These are phyloP conservation scores for Fusarium sp. DNA, from an alignment of 2,329 filamentous ascomycete genomes.

Conservation along the genomic window DNA sequence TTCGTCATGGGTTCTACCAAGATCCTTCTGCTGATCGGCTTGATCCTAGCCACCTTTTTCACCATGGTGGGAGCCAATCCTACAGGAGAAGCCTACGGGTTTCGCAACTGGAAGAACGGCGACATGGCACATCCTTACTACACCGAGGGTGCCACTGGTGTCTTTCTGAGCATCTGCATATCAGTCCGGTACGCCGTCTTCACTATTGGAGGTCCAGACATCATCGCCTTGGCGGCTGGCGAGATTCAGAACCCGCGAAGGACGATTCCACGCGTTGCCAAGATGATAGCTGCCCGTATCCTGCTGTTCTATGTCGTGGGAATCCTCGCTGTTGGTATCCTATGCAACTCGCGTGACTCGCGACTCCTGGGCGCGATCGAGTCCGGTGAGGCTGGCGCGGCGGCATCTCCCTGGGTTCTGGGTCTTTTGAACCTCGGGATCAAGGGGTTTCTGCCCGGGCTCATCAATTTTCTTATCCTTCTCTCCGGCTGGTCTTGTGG, in stretches of 20 bases:
- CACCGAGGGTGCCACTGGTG: slow-evolving; percentile 60
- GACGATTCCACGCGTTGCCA: slow-evolving; percentile 73
- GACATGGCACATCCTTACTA: slow-evolving; percentile 48
- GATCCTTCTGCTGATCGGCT: slow-evolving; percentile 58
- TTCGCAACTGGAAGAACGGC: slow-evolving; percentile 60
- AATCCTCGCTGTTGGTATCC: slow-evolving; percentile 64
- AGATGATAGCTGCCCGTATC: slow-evolving; percentile 75
- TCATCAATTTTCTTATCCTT: slow-evolving; percentile 69
- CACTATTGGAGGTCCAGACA: slow-evolving; percentile 72
- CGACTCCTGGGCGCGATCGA: slow-evolving; percentile 53
- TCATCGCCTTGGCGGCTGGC: slow-evolving; percentile 62
- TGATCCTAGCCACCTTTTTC: slow-evolving; percentile 70
- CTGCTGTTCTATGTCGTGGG: slow-evolving; percentile 73
- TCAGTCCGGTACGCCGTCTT: slow-evolving; percentile 72
- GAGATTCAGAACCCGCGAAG: slow-evolving; percentile 71
- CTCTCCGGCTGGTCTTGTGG: slow-evolving; percentile 56
- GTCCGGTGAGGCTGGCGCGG: slow-evolving; percentile 60
- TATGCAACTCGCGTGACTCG: slow-evolving; percentile 59
- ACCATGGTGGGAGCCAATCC: slow-evolving; percentile 74
- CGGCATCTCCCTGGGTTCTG: slow-evolving; percentile 67
- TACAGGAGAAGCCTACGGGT: slow-evolving; percentile 66
- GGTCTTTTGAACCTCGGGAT: slow-evolving; percentile 54
- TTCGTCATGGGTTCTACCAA: slow-evolving; percentile 65
- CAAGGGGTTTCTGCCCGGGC: slow-evolving; percentile 55
- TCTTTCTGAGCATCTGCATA: slow-evolving; percentile 65